These are phyloP conservation scores for Striga asiatica DNA, from an alignment of 257 asterid genomes.

Conservation along the genomic window DNA sequence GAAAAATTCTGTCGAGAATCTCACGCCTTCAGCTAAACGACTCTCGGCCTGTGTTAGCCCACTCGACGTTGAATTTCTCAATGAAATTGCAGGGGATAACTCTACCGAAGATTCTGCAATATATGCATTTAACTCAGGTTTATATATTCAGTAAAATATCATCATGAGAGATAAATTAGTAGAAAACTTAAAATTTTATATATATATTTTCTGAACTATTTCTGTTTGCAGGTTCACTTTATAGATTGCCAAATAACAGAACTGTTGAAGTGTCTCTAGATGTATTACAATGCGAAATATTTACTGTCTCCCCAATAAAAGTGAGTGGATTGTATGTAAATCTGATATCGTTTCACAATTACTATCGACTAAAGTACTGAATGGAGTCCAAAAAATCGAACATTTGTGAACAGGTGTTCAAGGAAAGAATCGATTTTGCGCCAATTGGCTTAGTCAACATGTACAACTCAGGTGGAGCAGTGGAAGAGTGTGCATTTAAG, in stretches of 20 bases:
- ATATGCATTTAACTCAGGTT: slow-evolving; percentile 36
- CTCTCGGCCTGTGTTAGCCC: slow-evolving; percentile 32
- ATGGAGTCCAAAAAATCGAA: no score
- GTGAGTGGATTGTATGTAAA: slow-evolving; percentile 11
- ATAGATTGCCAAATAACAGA: slow-evolving; percentile 19
- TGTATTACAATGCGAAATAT: slow-evolving; percentile 34
- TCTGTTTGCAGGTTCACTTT: slow-evolving; percentile 24
- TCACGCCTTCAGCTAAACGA: neutral
- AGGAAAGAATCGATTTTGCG: slow-evolving; percentile 21
- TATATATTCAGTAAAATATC: neutral
- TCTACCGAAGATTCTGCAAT: slow-evolving; percentile 31
- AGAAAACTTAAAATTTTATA: neutral
- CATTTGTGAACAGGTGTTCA: slow-evolving; percentile 2
- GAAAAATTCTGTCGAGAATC: slow-evolving; percentile 20
- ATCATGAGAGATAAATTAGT: no score
- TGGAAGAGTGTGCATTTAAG: slow-evolving; percentile 14
- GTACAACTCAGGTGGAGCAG: slow-evolving; percentile 45
- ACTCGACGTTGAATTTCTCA: slow-evolving; percentile 32
- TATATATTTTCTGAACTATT: no score
- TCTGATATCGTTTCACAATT: neutral
- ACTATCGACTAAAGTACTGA: no score
- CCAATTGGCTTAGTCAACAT: slow-evolving; percentile 34
- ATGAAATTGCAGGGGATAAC: slow-evolving; percentile 29
- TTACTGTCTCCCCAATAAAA: slow-evolving; percentile 36
- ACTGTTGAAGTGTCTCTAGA: slow-evolving; percentile 23